A percentile compares a stretch with the other conserved stretches of the same genome.
These are phyloP conservation scores for Pichia sp. DNA, from an alignment of 1,139 yeast species.

Conservation along the genomic window DNA sequence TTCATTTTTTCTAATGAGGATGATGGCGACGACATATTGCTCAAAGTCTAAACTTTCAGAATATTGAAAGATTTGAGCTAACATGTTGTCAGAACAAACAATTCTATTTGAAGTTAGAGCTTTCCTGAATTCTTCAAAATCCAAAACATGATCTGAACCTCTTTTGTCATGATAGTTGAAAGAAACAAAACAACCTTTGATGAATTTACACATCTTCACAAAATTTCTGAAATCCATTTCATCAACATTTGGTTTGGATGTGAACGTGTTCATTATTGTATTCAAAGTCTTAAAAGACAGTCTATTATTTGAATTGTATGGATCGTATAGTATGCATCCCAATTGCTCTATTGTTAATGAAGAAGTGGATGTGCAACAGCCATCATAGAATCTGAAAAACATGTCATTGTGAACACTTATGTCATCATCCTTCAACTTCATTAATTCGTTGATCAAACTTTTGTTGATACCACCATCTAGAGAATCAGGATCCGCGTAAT, in stretches of 20 bases:
- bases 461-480: constrained; percentile 8
- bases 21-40: constrained; percentile 28
- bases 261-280: constrained; percentile 21
- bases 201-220: constrained; percentile 27
- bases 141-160: constrained; percentile 21
- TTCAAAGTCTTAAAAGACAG: constrained; percentile 13
- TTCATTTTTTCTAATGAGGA: constrained; percentile 26
- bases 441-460: constrained; percentile 19
- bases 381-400: constrained; percentile 19
- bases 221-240: constrained; percentile 29
- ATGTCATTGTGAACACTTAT: constrained; percentile 26
- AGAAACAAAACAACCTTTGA: constrained; percentile 31
- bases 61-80: constrained; percentile 22
- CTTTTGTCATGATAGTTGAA: constrained; percentile 30
- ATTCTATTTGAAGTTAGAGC: constrained; percentile 27
- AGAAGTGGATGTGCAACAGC: constrained; percentile 18
- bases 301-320: constrained; percentile 11
- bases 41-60: constrained; percentile 27
- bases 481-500: neutral
- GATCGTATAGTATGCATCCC: constrained; percentile 17
- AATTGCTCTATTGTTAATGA: constrained; percentile 11
- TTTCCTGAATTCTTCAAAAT: constrained; percentile 27
- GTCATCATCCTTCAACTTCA: constrained; percentile 14
- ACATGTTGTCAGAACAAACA: constrained; percentile 22
- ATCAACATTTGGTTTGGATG: constrained; percentile 6